Evolutionary conservation across 805 yeast genomes (phyloP).

Genomic region (Peterozyma xylosa): DNA sequence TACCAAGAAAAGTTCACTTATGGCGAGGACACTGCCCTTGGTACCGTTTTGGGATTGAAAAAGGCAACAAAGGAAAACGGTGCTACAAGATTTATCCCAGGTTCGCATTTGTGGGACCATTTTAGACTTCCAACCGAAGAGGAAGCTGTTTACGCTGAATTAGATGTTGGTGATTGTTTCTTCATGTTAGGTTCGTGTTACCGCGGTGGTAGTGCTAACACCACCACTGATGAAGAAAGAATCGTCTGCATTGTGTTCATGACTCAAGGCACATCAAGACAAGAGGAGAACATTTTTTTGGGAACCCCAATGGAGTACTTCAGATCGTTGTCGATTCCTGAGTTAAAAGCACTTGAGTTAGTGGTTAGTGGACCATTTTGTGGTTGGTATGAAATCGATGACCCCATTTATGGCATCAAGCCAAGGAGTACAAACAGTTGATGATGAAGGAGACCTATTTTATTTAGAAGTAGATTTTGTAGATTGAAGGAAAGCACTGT

Average conservation of each 20-base stretch:
- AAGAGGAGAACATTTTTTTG: conserved; percentile 21
- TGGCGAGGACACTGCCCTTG: too few relatives aligned
- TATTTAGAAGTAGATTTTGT: too few relatives aligned
- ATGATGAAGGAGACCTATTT: too few relatives aligned
- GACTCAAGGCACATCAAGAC: conserved; percentile 20
- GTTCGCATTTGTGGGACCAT: conserved; percentile 26
- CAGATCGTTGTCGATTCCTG: conserved; percentile 11
- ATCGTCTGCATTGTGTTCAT: conserved; percentile 19
- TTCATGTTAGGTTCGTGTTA: conserved; percentile 22
- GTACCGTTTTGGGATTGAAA: too few relatives aligned
- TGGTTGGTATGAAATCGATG: too few relatives aligned
- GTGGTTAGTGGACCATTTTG: conserved; percentile 12
- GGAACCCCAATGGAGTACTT: conserved; percentile 18
- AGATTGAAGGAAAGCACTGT: too few relatives aligned
- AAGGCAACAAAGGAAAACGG: too few relatives aligned
- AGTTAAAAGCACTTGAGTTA: conserved; percentile 14
- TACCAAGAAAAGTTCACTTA: too few relatives aligned
- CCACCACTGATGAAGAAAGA: conserved; percentile 18
- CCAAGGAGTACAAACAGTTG: too few relatives aligned
- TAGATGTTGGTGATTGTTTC: conserved; percentile 23
- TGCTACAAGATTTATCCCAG: conserved; percentile 20
- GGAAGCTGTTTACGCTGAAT: conserved; percentile 17
- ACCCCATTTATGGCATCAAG: too few relatives aligned
- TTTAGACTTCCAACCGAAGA: conserved; percentile 16
- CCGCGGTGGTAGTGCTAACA: conserved; percentile 24